Evolutionary conservation across 345 rosid species (phyloP), one percentile per base, ranked within the genome.

Genomic region (Linum lewisii): DNA sequence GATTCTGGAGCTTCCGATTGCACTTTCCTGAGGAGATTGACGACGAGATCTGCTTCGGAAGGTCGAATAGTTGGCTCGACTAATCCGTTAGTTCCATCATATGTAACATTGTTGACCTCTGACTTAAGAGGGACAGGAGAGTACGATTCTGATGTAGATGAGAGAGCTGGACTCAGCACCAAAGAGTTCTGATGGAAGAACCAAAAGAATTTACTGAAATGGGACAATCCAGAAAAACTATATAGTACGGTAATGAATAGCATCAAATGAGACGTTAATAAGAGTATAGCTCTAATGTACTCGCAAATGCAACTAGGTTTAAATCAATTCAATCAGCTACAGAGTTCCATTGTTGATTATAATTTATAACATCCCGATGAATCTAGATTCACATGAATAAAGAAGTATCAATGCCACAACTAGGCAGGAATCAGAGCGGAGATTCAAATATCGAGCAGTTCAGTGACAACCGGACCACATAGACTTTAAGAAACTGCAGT

Each of bases 1-100:
- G 81, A 77, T 16, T 64, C 70, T 59, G 51, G 24, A 36, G 63
- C 72, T 63, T 67, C 70, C 15, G 11, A 19, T 59, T 50, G 71
- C 47, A 71, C 79, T 63, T 73, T 38, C 24, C 38, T 58, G 6
- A 80, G 75, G 55, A 68, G 65, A 59, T 38, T 32, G 23, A 38
- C 64, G 19, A 57, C 42, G 6, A 73, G 49, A 15, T 72, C 77
- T 13, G 59, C 58, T 51, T 75, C 81, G n/a, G 58, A 32, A 1
- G 64, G 51, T 7, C 34, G 37, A 51, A 57, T 57, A n/a, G 15
- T 29, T n/a, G 67, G 21, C 49, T 61, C 21, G 54, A 21, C 38
- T 45, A 24, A 47, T 62, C 58, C 22, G 13, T 45, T 61, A 34
- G 57, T 49, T 24, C 54, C 47, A 24, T 63, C 54, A 32, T 50